These are phyloP conservation scores for Wolfiporia cocos DNA, from an alignment of 1,284 basidiomycete species.

Conservation along the genomic window DNA sequence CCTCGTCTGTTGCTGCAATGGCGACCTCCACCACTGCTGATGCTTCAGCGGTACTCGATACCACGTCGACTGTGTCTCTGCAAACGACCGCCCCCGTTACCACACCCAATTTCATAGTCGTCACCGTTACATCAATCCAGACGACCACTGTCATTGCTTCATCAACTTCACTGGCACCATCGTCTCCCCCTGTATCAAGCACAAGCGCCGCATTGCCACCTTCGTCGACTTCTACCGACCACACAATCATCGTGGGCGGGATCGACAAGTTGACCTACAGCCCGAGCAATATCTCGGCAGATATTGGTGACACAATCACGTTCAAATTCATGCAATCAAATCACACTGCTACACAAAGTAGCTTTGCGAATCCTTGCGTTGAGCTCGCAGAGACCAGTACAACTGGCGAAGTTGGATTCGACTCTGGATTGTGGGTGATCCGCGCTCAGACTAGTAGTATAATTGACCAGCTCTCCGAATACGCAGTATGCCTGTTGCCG, in stretches of 20 bases:
- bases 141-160: constrained; percentile 33
- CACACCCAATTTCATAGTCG: too few relatives aligned
- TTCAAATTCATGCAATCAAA: constrained; percentile 50
- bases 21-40: constrained; percentile 21
- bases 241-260: constrained; percentile 46
- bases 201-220: constrained; percentile 19
- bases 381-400: constrained; percentile 40
- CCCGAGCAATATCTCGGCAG: constrained; percentile 52
- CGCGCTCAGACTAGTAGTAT: background rate
- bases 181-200: constrained; percentile 26
- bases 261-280: constrained; percentile 36
- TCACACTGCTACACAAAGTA: constrained; percentile 50
- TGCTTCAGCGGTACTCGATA: constrained; percentile 18
- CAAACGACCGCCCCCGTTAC: too few relatives aligned
- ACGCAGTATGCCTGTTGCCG: constrained; percentile 42
- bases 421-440: constrained; percentile 51
- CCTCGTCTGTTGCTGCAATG: constrained; percentile 14
- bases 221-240: constrained; percentile 28
- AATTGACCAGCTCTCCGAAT: constrained; percentile 5
- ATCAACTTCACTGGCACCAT: constrained; percentile 28
- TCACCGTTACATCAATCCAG: constrained; percentile 28
- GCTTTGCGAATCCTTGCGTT: constrained; percentile 49
- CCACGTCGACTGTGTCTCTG: constrained; percentile 10
- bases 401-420: constrained; percentile 46
- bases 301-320: constrained; percentile 52